Percentiles rank a stretch among this genome's conserved stretches.
Conservation (phyloP, 495 filamentous ascomycete species). For the Hypoxylon rickii region DNA sequence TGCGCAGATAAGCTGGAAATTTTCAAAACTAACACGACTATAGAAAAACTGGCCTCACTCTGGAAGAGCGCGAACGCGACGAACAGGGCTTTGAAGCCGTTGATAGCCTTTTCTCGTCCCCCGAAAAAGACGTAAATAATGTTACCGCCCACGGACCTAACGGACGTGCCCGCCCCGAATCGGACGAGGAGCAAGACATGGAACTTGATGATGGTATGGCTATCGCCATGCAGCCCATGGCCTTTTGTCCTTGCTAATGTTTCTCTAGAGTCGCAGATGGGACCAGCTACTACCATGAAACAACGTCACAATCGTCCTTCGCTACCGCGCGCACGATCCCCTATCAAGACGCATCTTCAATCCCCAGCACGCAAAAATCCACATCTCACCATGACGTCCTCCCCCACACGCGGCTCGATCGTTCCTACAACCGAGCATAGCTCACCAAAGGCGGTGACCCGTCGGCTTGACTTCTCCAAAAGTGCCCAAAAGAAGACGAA, state of each 20-base stretch:
- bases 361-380: slow-evolving; percentile 59
- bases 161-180: slow-evolving; percentile 20
- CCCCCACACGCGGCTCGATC: slow-evolving; percentile 42
- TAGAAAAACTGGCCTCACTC: slow-evolving; percentile 78
- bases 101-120: slow-evolving; percentile 86
- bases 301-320: slow-evolving; percentile 39
- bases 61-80: slow-evolving; percentile 84
- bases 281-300: slow-evolving; percentile 36
- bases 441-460: slow-evolving; percentile 37
- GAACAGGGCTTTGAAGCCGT: slow-evolving; percentile 90
- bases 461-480: slow-evolving; percentile 49
- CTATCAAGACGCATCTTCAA: slow-evolving; percentile 59
- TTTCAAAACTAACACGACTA: slow-evolving; percentile 3
- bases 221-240: neutral
- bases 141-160: slow-evolving; percentile 29
- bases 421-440: slow-evolving; percentile 30
- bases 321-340: slow-evolving; percentile 53
- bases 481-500: slow-evolving; percentile 11
- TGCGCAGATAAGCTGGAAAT: no score
- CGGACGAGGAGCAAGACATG: slow-evolving; percentile 43
- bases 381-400: slow-evolving; percentile 50
- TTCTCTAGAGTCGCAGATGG: slow-evolving; percentile 37
- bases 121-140: slow-evolving; percentile 60
- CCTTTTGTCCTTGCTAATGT: slow-evolving; percentile 11
- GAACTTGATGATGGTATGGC: slow-evolving; percentile 40